Evolutionary conservation across 2,329 filamentous ascomycete genomes (phyloP).

Genomic region (Stemphylium lycopersici): DNA sequence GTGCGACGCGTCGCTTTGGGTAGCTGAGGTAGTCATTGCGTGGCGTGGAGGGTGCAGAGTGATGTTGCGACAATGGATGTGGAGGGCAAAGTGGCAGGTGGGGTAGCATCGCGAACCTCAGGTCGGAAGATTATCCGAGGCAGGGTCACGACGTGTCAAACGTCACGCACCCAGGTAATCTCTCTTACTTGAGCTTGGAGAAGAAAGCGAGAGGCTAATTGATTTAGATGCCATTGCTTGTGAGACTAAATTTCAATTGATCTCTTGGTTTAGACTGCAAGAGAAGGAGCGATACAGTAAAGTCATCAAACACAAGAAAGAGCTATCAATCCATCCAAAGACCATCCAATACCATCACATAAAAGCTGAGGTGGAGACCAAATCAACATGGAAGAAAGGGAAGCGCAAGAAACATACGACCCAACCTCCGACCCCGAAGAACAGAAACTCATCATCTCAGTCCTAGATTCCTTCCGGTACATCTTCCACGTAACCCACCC

Average conservation of each 20-base stretch:
- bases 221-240: too few relatives aligned
- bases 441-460: slow-evolving; percentile 75
- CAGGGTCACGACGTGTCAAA: neutral
- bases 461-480: slow-evolving; percentile 88
- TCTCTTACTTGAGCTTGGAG: neutral
- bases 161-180: neutral
- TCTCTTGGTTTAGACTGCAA: neutral
- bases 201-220: neutral
- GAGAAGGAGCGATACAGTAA: too few relatives aligned
- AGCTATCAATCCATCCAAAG: neutral
- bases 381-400: slow-evolving; percentile 31
- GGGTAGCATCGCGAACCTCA: slow-evolving; percentile 9
- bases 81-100: slow-evolving; percentile 2
- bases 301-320: neutral
- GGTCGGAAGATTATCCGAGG: neutral
- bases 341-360: too few relatives aligned
- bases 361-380: too few relatives aligned
- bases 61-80: slow-evolving; percentile 3
- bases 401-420: slow-evolving; percentile 69
- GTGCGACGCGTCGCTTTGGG: slow-evolving; percentile 21
- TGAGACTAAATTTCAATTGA: neutral
- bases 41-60: slow-evolving; percentile 2
- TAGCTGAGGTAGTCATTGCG: slow-evolving; percentile 26
- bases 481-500: neutral
- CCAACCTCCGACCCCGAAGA: slow-evolving; percentile 79